Percentiles rank a stretch among this genome's conserved stretches.
These are phyloP conservation scores for Postia placenta DNA, from an alignment of 768 basidiomycete species.

Conservation along the genomic window DNA sequence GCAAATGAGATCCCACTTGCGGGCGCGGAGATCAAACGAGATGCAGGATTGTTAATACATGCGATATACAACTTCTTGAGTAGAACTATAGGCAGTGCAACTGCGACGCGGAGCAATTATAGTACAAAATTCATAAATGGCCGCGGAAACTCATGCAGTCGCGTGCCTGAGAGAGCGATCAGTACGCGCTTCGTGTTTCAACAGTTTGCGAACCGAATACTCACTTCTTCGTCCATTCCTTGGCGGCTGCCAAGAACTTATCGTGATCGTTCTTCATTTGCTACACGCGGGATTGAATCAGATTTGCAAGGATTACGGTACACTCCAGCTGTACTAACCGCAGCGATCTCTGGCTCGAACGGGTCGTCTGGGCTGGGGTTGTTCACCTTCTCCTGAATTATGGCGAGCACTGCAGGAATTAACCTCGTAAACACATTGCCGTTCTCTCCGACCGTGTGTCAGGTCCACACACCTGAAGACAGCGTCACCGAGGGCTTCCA, in stretches of 20 bases:
- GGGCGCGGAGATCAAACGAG: neutral
- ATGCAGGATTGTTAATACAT: too few species aligned
- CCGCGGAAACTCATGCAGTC: neutral
- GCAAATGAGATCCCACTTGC: too few species aligned
- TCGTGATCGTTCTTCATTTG: slow-evolving; percentile 69
- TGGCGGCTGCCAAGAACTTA: slow-evolving; percentile 73
- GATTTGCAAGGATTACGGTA: too few species aligned
- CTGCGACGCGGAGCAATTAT: neutral
- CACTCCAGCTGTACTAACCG: slow-evolving; percentile 44
- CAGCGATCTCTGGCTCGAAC: slow-evolving; percentile 83
- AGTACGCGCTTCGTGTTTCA: too few species aligned
- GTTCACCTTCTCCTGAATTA: slow-evolving; percentile 81
- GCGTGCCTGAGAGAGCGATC: neutral
- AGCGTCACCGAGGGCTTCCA: slow-evolving; percentile 83
- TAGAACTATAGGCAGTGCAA: neutral
- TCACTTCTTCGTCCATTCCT: slow-evolving; percentile 82
- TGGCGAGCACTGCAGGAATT: slow-evolving; percentile 49
- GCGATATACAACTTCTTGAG: neutral
- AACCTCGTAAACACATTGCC: too few species aligned
- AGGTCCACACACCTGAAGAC: slow-evolving; percentile 46
- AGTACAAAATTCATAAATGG: neutral
- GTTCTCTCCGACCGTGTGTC: too few species aligned
- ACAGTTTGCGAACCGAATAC: too few species aligned
- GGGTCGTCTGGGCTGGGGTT: slow-evolving; percentile 87
- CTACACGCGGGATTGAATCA: slow-evolving; percentile 35